These are phyloP conservation scores for Adansonia gregorii DNA, from an alignment of 441 rosid genomes.

Conservation along the genomic window DNA sequence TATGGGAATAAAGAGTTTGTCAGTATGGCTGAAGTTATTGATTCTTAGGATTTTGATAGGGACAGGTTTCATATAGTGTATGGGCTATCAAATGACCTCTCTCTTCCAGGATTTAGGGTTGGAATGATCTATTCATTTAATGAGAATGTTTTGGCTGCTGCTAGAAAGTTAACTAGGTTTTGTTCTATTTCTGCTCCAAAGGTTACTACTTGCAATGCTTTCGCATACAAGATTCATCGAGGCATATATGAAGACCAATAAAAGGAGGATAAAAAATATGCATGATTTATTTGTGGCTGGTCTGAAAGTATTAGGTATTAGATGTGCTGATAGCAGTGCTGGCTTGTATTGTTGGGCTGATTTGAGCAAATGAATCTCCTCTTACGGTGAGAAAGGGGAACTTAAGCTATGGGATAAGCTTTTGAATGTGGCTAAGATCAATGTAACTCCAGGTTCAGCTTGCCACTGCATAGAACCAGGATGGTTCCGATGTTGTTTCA, in stretches of 20 bases:
- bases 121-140: slow-evolving; percentile 78
- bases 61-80: slow-evolving; percentile 80
- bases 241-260: slow-evolving; percentile 55
- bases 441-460: slow-evolving; percentile 83
- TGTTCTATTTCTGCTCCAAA: slow-evolving; percentile 69
- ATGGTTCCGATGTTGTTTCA: slow-evolving; percentile 89
- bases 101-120: slow-evolving; percentile 83
- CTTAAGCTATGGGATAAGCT: slow-evolving; percentile 80
- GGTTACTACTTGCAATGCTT: slow-evolving; percentile 64
- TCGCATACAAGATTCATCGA: slow-evolving; percentile 55
- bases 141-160: slow-evolving; percentile 59
- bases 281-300: slow-evolving; percentile 54
- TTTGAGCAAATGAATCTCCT: slow-evolving; percentile 68
- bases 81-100: slow-evolving; percentile 87
- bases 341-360: slow-evolving; percentile 82
- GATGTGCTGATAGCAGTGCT: slow-evolving; percentile 55
- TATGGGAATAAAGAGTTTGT: slow-evolving; percentile 73
- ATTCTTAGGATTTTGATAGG: slow-evolving; percentile 65
- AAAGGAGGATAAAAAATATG: slow-evolving; percentile 50
- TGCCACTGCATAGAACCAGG: slow-evolving; percentile 94
- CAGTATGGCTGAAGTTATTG: slow-evolving; percentile 77
- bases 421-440: slow-evolving; percentile 69
- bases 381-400: slow-evolving; percentile 83
- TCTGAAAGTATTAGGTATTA: slow-evolving; percentile 55
- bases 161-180: slow-evolving; percentile 64